Conservation (phyloP, 805 yeast genomes). For the Diddensiella transvaalensis region DNA sequence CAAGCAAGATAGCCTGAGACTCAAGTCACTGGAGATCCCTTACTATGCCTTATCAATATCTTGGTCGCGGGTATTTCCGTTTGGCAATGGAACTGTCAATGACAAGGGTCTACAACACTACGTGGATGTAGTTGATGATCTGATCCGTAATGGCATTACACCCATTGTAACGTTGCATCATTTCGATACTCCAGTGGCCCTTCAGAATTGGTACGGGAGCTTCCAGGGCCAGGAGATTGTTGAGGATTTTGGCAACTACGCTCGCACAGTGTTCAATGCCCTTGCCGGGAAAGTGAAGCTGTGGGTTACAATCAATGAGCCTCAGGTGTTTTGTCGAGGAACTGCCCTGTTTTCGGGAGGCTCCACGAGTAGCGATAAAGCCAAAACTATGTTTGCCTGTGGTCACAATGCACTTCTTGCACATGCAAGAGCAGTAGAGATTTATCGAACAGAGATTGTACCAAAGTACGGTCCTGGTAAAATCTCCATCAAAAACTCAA, state of each 20-base stretch:
- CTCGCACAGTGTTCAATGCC: slow-evolving; percentile 32
- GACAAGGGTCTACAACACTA: slow-evolving; percentile 32
- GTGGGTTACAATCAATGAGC: slow-evolving; percentile 36
- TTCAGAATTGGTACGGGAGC: slow-evolving; percentile 27
- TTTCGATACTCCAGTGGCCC: slow-evolving; percentile 33
- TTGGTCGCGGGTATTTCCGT: slow-evolving; percentile 36
- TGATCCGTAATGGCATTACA: slow-evolving; percentile 23
- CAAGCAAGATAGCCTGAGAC: slow-evolving; percentile 33
- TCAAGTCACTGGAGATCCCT: slow-evolving; percentile 34
- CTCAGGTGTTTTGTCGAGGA: slow-evolving; percentile 22
- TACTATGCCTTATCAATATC: slow-evolving; percentile 34
- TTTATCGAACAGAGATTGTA: slow-evolving; percentile 27
- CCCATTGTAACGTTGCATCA: slow-evolving; percentile 36
- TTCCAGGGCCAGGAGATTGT: slow-evolving; percentile 29
- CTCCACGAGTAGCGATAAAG: not conserved
- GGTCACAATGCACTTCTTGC: slow-evolving; percentile 25
- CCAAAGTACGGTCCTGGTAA: slow-evolving; percentile 27
- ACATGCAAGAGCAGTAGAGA: slow-evolving; percentile 27
- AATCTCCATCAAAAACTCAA: slow-evolving; percentile 29
- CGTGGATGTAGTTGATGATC: slow-evolving; percentile 30
- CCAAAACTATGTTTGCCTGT: slow-evolving; percentile 10
- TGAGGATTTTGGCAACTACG: slow-evolving; percentile 34
- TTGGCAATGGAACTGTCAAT: slow-evolving; percentile 25
- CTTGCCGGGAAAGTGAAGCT: slow-evolving; percentile 33
- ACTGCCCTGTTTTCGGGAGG: not conserved